Percentiles rank a stretch among this genome's conserved stretches.
Evolutionary conservation across 2,329 filamentous ascomycete genomes (phyloP).

Genomic region (Colletotrichum gloeosporioides): DNA sequence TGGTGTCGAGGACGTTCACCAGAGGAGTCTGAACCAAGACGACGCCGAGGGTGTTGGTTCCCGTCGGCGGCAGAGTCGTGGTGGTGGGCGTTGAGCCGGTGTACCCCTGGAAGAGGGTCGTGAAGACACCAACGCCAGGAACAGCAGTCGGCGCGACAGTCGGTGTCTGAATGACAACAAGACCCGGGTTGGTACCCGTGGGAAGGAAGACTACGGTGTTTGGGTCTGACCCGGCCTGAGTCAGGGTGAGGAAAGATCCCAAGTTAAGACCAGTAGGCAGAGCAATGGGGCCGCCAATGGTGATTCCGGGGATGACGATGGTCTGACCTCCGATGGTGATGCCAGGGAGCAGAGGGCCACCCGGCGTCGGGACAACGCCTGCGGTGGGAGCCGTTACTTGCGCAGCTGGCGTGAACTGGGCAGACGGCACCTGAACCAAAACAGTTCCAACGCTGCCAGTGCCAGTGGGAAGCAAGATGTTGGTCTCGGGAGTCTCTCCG

Average conservation of each 20-base stretch:
- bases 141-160: neutral
- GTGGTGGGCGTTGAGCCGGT: neutral
- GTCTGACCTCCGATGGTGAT: neutral
- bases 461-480: neutral
- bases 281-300: neutral
- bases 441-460: conserved; percentile 1
- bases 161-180: conserved; percentile 15
- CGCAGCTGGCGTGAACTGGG: neutral
- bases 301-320: neutral
- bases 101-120: conserved; percentile 5
- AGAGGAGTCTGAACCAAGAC: conserved; percentile 11
- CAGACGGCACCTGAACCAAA: conserved; percentile 4
- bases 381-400: neutral
- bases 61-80: conserved; percentile 3
- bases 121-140: neutral
- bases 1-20: neutral
- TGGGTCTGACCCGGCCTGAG: neutral
- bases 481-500: neutral
- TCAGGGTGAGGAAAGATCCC: neutral
- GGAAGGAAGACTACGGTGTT: neutral
- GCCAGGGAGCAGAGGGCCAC: neutral
- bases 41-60: neutral
- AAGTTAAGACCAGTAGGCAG: neutral
- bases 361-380: neutral
- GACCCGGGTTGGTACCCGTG: conserved; percentile 6